A percentile compares a stretch with the other conserved stretches of the same genome.
Evolutionary conservation across 2,329 filamentous ascomycete species (phyloP).

Genomic region (Phaeosphaeriaceae sp.): DNA sequence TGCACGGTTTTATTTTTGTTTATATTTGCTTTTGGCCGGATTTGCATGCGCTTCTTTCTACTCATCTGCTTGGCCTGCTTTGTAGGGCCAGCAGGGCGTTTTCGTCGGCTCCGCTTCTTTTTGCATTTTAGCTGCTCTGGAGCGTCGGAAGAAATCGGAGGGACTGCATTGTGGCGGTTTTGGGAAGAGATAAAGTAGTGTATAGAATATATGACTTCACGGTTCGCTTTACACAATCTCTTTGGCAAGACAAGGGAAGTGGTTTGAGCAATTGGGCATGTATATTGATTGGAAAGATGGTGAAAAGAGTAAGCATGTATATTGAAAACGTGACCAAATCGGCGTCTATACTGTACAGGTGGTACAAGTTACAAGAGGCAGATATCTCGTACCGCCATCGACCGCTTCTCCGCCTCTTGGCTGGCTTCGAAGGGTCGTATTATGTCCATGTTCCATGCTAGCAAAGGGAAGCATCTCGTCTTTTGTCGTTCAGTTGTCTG

Average conservation of each 20-base stretch:
- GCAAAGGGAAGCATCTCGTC: conserved; percentile 24
- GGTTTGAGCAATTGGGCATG: background rate
- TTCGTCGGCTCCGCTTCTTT: conserved; percentile 21
- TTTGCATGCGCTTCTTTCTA: conserved; percentile 28
- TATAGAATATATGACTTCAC: conserved; percentile 23
- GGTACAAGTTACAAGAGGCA: conserved; percentile 50
- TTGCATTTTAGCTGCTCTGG: conserved; percentile 1
- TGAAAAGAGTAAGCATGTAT: conserved; percentile 32
- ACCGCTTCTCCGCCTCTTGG: conserved; percentile 23
- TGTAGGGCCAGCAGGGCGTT: conserved; percentile 25
- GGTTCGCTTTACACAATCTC: background rate
- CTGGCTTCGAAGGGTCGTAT: conserved; percentile 22
- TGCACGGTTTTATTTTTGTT: conserved; percentile 11
- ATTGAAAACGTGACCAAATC: conserved; percentile 44
- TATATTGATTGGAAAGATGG: background rate
- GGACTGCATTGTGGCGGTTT: conserved; percentile 8
- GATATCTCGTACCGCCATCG: conserved; percentile 33
- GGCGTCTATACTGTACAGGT: conserved; percentile 53
- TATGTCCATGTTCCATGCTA: conserved; percentile 18
- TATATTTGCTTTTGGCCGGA: conserved; percentile 26
- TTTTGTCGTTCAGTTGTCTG: conserved; percentile 40
- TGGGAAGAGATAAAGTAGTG: conserved; percentile 9
- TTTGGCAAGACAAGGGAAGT: background rate
- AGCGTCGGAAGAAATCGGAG: conserved; percentile 1
- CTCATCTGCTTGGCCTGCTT: conserved; percentile 27